Evolutionary conservation across 352 stramenopile species (phyloP), one percentile per base, ranked within the genome.

Genomic region (Phytophthora rubi): DNA sequence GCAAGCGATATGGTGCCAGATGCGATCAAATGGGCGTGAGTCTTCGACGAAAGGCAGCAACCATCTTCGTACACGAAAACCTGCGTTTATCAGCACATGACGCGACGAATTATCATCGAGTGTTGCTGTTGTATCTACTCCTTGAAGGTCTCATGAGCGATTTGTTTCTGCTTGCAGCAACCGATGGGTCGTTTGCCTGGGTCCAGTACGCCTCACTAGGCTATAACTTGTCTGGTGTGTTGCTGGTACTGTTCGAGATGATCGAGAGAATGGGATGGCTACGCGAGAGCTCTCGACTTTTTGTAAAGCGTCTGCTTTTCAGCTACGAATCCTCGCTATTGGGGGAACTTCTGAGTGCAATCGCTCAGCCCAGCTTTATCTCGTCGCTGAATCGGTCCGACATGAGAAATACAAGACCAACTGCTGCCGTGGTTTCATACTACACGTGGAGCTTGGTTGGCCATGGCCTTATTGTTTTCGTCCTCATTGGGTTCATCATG

Each of bases 141-240:
- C 33, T 63, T 2, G 65, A 73, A 33, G 65, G 65, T 0, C 21
- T 73, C 15, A 73, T 73, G 65, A 55, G 59, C 28, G 65, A 73
- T 28, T 12, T 73, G 15, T 73, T 73, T 21, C 10, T 73, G 45
- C 53, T 68, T 4, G 53, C 53, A 23, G 59, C 59, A 1, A 67
- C 44, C 3, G 65, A 73, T 32, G 65, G 65, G 1, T 6, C 42
- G 1, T 44, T 68, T 23, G 65, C 44, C 16, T 53, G 54, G 44
- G 6, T 68, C 9, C 65, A 73, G 47, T 68, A 68, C n/a, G 45
- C 54, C 9, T 73, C 65, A n/a, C 53, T 73, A 15, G 65, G 65
- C 30, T 73, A 73, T 35, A 73, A 68, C 26, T 35, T 68, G 37
- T 68, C 65, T 21, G 64, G 59, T 18, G 18, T 68, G 16, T 53